Percentiles rank a stretch among this genome's conserved stretches.
These are phyloP conservation scores for Talaromyces ruber DNA, from an alignment of 495 filamentous ascomycete species.

Conservation along the genomic window DNA sequence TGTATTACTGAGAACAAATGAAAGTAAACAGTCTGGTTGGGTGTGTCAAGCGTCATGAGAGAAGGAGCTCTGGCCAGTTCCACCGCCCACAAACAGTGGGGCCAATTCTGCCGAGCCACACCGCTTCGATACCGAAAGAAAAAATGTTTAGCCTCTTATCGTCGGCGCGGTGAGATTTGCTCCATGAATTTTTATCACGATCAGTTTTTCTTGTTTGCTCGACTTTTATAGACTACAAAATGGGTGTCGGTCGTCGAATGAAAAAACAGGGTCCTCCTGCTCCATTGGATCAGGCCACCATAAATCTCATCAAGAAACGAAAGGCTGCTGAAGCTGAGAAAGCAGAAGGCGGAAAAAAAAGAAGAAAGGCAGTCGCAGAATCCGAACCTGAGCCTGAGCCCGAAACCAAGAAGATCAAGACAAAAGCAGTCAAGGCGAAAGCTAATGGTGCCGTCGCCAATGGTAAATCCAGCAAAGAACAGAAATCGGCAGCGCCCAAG, in stretches of 20 bases:
- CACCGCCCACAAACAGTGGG: conserved; percentile 24
- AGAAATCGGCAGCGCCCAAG: conserved; percentile 10
- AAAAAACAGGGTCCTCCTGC: conserved; percentile 88
- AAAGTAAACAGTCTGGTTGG: not conserved
- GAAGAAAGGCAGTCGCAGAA: conserved; percentile 40
- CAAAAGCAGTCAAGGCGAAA: conserved; percentile 17
- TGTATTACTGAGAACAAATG: not conserved
- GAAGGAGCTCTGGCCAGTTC: not conserved
- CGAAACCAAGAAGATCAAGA: conserved; percentile 40
- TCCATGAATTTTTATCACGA: not conserved
- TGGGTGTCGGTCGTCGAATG: conserved; percentile 89
- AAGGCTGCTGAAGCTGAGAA: conserved; percentile 55
- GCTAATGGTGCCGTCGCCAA: conserved; percentile 22
- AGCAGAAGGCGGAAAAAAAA: conserved; percentile 54
- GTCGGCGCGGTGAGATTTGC: not conserved
- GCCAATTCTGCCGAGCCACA: conserved; percentile 3
- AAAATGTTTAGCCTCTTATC: conserved; percentile 5
- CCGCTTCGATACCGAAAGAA: conserved; percentile 5
- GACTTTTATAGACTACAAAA: conserved; percentile 32
- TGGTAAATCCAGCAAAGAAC: conserved; percentile 26
- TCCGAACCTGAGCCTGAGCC: conserved; percentile 28
- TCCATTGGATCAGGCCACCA: conserved; percentile 70
- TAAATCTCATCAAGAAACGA: conserved; percentile 64
- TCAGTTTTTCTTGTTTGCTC: conserved; percentile 6
- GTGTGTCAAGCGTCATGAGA: not conserved